These are phyloP conservation scores for Monosporascus sp. DNA, from an alignment of 2,329 filamentous ascomycete genomes.

Conservation along the genomic window DNA sequence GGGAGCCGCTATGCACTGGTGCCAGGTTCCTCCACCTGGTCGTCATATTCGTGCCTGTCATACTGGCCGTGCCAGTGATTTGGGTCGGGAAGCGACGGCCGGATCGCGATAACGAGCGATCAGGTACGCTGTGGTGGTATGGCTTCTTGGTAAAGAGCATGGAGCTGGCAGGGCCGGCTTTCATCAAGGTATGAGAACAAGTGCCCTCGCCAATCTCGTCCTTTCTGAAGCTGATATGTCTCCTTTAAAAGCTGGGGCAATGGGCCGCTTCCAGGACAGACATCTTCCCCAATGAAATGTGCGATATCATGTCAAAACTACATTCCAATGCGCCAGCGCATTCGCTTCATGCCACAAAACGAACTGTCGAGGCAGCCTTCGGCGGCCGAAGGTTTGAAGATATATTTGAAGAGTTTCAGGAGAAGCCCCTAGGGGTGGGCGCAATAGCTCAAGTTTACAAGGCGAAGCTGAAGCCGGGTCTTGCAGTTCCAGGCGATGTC, in stretches of 20 bases:
- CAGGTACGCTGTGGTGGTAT: conserved; percentile 93
- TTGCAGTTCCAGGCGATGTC: conserved; percentile 59
- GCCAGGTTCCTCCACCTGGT: conserved; percentile 83
- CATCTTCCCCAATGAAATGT: conserved; percentile 92
- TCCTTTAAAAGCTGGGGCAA: conserved; percentile 69
- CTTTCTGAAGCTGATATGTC: conserved; percentile 10
- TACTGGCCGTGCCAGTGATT: conserved; percentile 70
- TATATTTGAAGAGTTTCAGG: conserved; percentile 94
- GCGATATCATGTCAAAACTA: conserved; percentile 85
- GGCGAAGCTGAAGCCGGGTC: conserved; percentile 77
- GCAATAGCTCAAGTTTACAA: conserved; percentile 98
- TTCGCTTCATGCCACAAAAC: conserved; percentile 72
- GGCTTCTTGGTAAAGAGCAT: conserved; percentile 78
- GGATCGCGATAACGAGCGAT: conserved; percentile 66
- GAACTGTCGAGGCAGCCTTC: conserved; percentile 77
- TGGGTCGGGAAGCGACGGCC: conserved; percentile 67
- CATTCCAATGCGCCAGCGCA: conserved; percentile 95
- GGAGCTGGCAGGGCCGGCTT: conserved; percentile 90
- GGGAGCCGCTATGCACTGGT: conserved; percentile 82
- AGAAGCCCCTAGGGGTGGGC: conserved; percentile 83
- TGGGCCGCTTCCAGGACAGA: conserved; percentile 96
- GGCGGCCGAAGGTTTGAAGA: conserved; percentile 74
- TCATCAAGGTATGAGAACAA: conserved; percentile 70
- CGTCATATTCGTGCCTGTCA: conserved; percentile 85
- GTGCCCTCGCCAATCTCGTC: background rate